These are phyloP conservation scores for Teunomyces aglyptinius DNA, from an alignment of 805 yeast genomes.

Conservation along the genomic window DNA sequence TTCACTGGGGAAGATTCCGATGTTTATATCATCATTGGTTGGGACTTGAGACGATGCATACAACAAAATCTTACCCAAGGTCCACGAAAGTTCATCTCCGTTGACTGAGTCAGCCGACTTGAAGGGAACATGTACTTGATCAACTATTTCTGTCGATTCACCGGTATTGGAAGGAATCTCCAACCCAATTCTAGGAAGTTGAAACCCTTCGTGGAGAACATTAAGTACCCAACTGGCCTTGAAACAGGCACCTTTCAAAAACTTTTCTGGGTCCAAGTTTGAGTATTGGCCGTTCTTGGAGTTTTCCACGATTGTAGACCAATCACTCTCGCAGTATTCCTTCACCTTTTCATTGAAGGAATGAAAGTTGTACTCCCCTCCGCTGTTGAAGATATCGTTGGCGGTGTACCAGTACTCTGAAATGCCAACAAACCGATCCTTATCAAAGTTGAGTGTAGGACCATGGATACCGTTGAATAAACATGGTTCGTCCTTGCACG, in stretches of 20 bases:
- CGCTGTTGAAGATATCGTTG: conserved; percentile 82
- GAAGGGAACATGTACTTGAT: conserved; percentile 56
- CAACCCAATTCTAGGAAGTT: conserved; percentile 68
- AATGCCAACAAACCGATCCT: conserved; percentile 85
- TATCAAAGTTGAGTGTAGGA: conserved; percentile 76
- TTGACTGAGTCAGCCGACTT: conserved; percentile 78
- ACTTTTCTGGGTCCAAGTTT: conserved; percentile 47
- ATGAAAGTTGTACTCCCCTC: conserved; percentile 82
- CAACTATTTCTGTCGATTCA: conserved; percentile 26
- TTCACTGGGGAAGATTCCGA: conserved; percentile 44
- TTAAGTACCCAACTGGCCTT: conserved; percentile 94
- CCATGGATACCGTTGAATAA: conserved; percentile 94
- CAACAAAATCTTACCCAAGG: conserved; percentile 80
- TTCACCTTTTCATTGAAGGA: conserved; percentile 64
- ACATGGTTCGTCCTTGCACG: conserved; percentile 88
- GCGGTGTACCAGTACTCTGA: conserved; percentile 98
- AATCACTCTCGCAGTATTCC: conserved; percentile 72
- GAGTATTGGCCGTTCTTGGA: conserved; percentile 60
- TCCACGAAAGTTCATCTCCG: conserved; percentile 93
- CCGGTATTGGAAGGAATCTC: conserved; percentile 33
- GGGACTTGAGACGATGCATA: conserved; percentile 72
- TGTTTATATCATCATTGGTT: conserved; percentile 17
- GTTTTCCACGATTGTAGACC: conserved; percentile 53
- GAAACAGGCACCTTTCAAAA: conserved; percentile 78
- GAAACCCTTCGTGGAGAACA: conserved; percentile 89